Percentiles rank a stretch among this genome's conserved stretches.
Evolutionary conservation across 371 early-diverging fungal species (phyloP).

Genomic region (Chytridiales sp.): DNA sequence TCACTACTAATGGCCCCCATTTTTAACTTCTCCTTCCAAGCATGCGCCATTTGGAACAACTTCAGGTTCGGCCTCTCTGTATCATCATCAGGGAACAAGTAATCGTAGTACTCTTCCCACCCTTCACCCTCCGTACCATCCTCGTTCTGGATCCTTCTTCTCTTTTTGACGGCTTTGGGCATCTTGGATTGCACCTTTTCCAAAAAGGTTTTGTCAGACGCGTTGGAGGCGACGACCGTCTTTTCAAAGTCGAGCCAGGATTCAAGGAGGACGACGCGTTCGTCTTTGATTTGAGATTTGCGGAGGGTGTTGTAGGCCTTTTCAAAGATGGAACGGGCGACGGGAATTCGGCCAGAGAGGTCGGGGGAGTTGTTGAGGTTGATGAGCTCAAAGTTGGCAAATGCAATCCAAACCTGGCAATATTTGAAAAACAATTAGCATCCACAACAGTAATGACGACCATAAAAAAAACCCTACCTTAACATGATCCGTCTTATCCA

Average conservation of each 20-base stretch:
- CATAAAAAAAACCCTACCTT: constrained; percentile 62
- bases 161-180: constrained; percentile 90
- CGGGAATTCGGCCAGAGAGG: constrained; percentile 33
- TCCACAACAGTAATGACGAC: background rate
- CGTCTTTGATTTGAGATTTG: constrained; percentile 54
- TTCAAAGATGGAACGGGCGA: constrained; percentile 75
- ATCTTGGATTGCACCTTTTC: constrained; percentile 66
- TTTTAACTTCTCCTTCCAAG: constrained; percentile 71
- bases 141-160: constrained; percentile 51
- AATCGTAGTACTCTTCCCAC: constrained; percentile 97
- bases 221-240: too few species aligned
- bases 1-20: constrained; percentile 21
- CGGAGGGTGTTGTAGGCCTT: constrained; percentile 66
- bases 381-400: constrained; percentile 81
- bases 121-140: constrained; percentile 38
- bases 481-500: constrained; percentile 87
- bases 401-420: constrained; percentile 78
- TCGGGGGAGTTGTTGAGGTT: constrained; percentile 42
- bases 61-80: constrained; percentile 81
- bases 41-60: constrained; percentile 85
- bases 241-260: constrained; percentile 91
- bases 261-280: constrained; percentile 84
- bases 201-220: constrained; percentile 44
- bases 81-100: constrained; percentile 95
- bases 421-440: background rate